Conservation (phyloP, 495 filamentous ascomycete species). For the Penicillium cosmopolitanum region DNA sequence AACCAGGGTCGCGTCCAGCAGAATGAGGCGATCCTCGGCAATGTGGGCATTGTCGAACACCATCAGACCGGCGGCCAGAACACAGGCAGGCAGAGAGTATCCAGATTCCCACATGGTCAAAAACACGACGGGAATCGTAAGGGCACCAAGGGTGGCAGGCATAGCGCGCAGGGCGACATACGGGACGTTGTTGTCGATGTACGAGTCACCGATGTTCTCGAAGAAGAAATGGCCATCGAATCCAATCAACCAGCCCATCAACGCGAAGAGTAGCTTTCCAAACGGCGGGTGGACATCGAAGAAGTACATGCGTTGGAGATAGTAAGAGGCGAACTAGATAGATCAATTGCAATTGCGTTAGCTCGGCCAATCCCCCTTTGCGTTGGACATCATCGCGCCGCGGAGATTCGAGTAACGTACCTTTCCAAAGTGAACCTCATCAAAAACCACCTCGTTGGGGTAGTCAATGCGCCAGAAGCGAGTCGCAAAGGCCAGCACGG, state of each 20-base stretch:
- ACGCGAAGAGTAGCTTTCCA: constrained; percentile 70
- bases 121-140: constrained; percentile 94
- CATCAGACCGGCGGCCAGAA: constrained; percentile 82
- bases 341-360: constrained; percentile 21
- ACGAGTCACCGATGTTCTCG: constrained; percentile 98
- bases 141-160: constrained; percentile 86
- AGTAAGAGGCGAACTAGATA: constrained; percentile 88
- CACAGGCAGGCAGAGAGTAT: constrained; percentile 90
- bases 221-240: constrained; percentile 98
- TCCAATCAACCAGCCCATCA: constrained; percentile 93
- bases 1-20: constrained; percentile 92
- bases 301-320: constrained; percentile 97
- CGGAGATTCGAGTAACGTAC: constrained; percentile 51
- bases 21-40: constrained; percentile 92
- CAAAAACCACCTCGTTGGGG: constrained; percentile 96
- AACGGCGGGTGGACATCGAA: constrained; percentile 99
- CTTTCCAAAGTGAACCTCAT: constrained; percentile 99
- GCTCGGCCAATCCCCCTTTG: constrained; percentile 15
- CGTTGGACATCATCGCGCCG: background rate
- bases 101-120: constrained; percentile 99
- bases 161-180: constrained; percentile 95
- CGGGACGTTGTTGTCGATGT: constrained; percentile 94
- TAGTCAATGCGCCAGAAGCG: constrained; percentile 94
- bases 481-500: constrained; percentile 81
- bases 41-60: constrained; percentile 99